Conservation (phyloP, 805 yeast species). For the Cyberlindnera maritima region DNA sequence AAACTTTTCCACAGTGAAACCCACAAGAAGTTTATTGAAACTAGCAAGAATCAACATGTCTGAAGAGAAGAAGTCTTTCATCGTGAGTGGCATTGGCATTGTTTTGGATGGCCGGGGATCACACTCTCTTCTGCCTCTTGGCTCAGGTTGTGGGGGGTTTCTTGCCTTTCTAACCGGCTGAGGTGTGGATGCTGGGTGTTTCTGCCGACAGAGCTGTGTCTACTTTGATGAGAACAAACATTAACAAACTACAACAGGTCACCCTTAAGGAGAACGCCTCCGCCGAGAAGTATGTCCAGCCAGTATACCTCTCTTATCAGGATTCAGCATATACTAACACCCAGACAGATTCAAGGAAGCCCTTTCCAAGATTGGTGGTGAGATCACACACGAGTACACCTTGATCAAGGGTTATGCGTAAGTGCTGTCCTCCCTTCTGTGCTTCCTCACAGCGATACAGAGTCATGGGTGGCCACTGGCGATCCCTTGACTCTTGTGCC, state of each 20-base stretch:
- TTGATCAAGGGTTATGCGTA: conserved; percentile 63
- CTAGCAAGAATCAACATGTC: conserved; percentile 16
- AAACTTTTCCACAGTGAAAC: not conserved
- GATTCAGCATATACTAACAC: conserved; percentile 5
- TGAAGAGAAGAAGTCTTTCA: conserved; percentile 27
- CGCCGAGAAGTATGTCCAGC: conserved; percentile 30
- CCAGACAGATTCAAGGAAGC: conserved; percentile 45
- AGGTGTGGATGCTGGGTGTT: too few relatives aligned
- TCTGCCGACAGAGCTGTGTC: too few relatives aligned
- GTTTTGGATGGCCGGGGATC: not conserved
- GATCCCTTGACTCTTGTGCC: not conserved
- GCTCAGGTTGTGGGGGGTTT: too few relatives aligned
- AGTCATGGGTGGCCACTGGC: too few relatives aligned
- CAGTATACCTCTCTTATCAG: too few relatives aligned
- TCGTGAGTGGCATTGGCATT: conserved; percentile 17
- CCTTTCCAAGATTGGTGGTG: conserved; percentile 54
- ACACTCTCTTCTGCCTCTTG: too few relatives aligned
- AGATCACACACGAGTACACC: conserved; percentile 55
- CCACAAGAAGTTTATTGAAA: not conserved
- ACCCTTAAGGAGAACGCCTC: conserved; percentile 37
- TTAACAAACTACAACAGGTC: conserved; percentile 26
- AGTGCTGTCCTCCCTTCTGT: not conserved
- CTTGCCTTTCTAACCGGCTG: too few relatives aligned
- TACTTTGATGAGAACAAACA: not conserved
- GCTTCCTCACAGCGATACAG: too few relatives aligned